Base-by-base conservation (phyloP, 495 filamentous ascomycete species). In the Podospora anserina region DNA sequence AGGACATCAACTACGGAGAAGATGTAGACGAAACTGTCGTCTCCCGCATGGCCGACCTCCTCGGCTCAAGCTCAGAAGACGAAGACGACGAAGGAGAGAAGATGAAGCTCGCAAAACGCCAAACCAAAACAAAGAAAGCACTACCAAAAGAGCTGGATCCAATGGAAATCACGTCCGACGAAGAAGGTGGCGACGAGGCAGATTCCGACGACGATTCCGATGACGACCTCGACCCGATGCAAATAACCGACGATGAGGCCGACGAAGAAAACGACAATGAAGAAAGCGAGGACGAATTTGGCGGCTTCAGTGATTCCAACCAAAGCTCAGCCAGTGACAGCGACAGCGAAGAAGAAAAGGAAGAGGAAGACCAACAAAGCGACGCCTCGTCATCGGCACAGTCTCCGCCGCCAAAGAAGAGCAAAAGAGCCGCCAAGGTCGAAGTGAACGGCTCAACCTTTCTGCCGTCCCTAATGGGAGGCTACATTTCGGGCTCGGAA, bases 401-500 rank as follows among this genome's bases (percentile, higher is more conserved):
- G 26, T 78, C 79, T 3, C 78, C 77, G 11, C 80, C 82, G 16
- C 74, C 82, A 5, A 28, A 20, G 7, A 63, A 63, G 53, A 32
- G 79, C 30, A 83, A 85, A 61, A 82, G 76, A 23, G 34, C 70
- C 11, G 68, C 70, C 49, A 77, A 67, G 16, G 63, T 70, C 34
- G 77, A 72, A 63, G 13, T 74, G 13, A 72, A 72, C 56, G 85
- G 82, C 65, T 89, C 88, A 7, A 90, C 88, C 1, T 97, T 97
- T 83, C 85, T 99, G 3, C 96, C 95, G 2, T 90, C 91, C 5
- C 84, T 99, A 2, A 90, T 94, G 85, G 90, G 90, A 19, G 94
- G 93, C 59, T 99, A 99, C 81, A 90, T 90, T 78, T 97, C 94
- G 19, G 95, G 93, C 70, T 94, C 92, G 3, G 93, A 94, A 70